phyloP scores from a whole-genome alignment of 306 rosid genomes.

The Mimosa bimucronata region DNA sequence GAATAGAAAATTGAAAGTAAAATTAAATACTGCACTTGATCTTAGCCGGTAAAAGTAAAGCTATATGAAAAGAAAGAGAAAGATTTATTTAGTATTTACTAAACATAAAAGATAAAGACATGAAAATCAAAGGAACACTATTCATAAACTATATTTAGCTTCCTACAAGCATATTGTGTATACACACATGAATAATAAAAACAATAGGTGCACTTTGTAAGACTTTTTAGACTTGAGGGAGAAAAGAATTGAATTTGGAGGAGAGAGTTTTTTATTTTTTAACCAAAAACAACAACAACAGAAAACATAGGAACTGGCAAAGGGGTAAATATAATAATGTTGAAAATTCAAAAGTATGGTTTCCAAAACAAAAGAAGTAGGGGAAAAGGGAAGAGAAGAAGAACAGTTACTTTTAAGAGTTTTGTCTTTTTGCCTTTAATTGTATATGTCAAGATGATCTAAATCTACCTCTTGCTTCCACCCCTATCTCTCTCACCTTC shows the following conservation, averaged over 20 bases:
- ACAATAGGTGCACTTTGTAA: not conserved
- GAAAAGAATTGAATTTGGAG: constrained; percentile 14
- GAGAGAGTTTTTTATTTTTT: not conserved
- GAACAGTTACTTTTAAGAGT: constrained; percentile 32
- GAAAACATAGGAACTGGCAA: not conserved
- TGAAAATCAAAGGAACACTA: not conserved
- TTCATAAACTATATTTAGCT: not conserved
- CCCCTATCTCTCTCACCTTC: not conserved
- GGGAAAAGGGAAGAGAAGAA: constrained; percentile 34
- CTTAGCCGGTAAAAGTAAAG: too few species aligned
- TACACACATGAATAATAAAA: not conserved
- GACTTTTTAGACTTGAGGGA: not conserved
- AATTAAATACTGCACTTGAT: too few species aligned
- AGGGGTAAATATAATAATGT: not conserved
- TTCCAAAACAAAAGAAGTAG: constrained; percentile 35
- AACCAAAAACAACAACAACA: not conserved
- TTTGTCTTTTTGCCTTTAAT: constrained; percentile 38
- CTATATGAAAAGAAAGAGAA: not conserved
- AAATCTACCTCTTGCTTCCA: not conserved
- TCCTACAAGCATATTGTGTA: not conserved
- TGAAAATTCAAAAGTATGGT: constrained; percentile 13
- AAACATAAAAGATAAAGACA: not conserved
- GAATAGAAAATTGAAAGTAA: not conserved
- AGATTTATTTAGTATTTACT: not conserved
- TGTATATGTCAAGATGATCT: not conserved